Base-by-base conservation (phyloP, 2,329 filamentous ascomycete species). In the Byssothecium circinans region DNA sequence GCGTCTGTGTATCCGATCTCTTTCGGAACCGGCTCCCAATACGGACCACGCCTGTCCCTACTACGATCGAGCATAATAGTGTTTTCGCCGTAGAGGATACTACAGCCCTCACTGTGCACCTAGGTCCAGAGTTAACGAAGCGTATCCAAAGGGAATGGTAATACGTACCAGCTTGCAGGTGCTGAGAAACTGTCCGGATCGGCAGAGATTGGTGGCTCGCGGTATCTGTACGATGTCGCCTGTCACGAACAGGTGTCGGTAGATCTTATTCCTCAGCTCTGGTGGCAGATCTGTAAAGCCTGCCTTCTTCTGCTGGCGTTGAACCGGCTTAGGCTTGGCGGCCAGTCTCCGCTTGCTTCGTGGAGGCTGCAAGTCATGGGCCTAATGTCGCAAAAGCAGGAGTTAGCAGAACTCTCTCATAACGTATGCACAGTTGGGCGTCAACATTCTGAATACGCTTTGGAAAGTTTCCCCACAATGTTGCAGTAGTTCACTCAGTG, bases 11-110 rank as follows among this genome's bases (percentile, higher is more conserved):
- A 80, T 33, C 76, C 78, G 29, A 79, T 68, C 55, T 78, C 77
- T 46, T 69, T 73, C 47, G 70, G 74, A 15, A 68, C 57, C 2
- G 61, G 53, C 29, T 68, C 68, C 65, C 71, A 77, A 65, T 71
- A 78, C 29, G 54, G 67, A 47, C 55, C 68, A 34, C 75, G 71
- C 3, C 57, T 68, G n/a, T 53, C 52, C 37, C 51, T 54, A 45
- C 68, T 71, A 30, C 72, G 71, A 33, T 68, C 62, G 50, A 80
- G 76, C 32, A 65, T 52, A 60, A 80, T 80, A 2, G 60, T 64
- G 53, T 80, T 79, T 52, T 77, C 73, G n/a, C 74, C 69, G 51
- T 81, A 81, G 0, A 81, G 65, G 30, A 80, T 69, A 23, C 65
- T 72, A 34, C 74, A 70, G 18, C 67, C 77, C 66, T 80, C 77